phyloP scores from a whole-genome alignment of 1,284 basidiomycete species.

The Neonothopanus nambi region DNA sequence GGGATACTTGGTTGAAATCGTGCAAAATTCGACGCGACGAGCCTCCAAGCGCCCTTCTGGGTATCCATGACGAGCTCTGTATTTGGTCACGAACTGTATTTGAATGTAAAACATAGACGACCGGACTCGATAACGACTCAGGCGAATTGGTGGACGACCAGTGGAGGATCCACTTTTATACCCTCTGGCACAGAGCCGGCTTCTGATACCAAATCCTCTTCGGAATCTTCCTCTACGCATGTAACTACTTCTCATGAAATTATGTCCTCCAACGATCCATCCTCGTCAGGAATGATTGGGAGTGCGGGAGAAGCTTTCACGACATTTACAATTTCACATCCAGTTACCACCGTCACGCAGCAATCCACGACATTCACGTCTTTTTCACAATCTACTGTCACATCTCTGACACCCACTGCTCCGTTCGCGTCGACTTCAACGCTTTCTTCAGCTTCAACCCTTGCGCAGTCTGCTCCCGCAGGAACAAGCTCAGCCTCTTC shows the following conservation, averaged over 20 bases:
- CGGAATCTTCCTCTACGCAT: background rate
- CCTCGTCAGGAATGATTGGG: slow-evolving; percentile 4
- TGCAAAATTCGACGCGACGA: background rate
- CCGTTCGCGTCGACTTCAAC: slow-evolving; percentile 27
- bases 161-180: slow-evolving; percentile 12
- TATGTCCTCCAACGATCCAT: background rate
- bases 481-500: no score
- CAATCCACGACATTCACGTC: slow-evolving; percentile 45
- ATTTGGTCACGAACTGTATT: background rate
- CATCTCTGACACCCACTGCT: slow-evolving; percentile 24
- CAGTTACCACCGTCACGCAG: slow-evolving; percentile 38
- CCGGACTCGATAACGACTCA: slow-evolving; percentile 7
- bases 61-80: background rate
- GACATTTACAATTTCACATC: slow-evolving; percentile 34
- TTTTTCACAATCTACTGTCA: slow-evolving; percentile 38
- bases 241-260: background rate
- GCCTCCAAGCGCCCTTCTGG: background rate
- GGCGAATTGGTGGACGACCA: slow-evolving; percentile 17
- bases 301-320: slow-evolving; percentile 26
- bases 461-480: slow-evolving; percentile 9
- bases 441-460: background rate
- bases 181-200: slow-evolving; percentile 20
- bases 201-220: slow-evolving; percentile 5
- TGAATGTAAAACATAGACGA: slow-evolving; percentile 15
- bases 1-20: background rate